Conservation (phyloP, 2,329 filamentous ascomycete genomes). For the Graphilbum fragrans region DNA sequence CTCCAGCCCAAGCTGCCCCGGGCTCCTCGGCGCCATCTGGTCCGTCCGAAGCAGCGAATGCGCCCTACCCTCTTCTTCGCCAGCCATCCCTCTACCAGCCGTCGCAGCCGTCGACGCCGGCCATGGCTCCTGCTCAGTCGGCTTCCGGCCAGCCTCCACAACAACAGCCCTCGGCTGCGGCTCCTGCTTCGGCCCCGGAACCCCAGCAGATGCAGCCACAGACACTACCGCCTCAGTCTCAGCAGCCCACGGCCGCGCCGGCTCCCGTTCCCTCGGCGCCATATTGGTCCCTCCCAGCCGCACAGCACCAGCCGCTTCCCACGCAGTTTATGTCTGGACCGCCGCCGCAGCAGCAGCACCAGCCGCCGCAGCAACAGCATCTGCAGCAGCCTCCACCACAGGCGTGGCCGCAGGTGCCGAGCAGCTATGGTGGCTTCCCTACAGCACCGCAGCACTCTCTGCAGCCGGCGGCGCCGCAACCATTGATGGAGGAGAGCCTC, state of each 20-base stretch:
- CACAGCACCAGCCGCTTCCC: slow-evolving; percentile 25
- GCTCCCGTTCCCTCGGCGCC: slow-evolving; percentile 18
- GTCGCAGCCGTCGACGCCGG: slow-evolving; percentile 26
- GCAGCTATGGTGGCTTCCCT: slow-evolving; percentile 44
- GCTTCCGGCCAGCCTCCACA: slow-evolving; percentile 8
- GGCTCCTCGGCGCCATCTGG: slow-evolving; percentile 2
- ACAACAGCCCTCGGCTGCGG: slow-evolving; percentile 20
- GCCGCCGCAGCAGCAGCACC: slow-evolving; percentile 19
- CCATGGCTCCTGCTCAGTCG: too few relatives aligned
- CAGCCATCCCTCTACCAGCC: slow-evolving; percentile 18
- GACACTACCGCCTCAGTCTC: slow-evolving; percentile 17
- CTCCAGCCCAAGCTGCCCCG: slow-evolving; percentile 13
- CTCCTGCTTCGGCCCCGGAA: slow-evolving; percentile 32
- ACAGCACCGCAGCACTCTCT: slow-evolving; percentile 51
- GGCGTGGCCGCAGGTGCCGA: slow-evolving; percentile 20
- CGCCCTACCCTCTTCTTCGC: too few relatives aligned
- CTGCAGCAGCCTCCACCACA: slow-evolving; percentile 14
- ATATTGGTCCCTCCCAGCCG: slow-evolving; percentile 35
- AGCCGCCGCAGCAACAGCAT: slow-evolving; percentile 4
- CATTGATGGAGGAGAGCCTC: slow-evolving; percentile 60
- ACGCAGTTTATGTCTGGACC: slow-evolving; percentile 15
- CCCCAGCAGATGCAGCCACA: slow-evolving; percentile 8
- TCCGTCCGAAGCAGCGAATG: too few relatives aligned
- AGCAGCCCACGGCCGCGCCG: slow-evolving; percentile 12
- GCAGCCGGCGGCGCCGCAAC: slow-evolving; percentile 39